Base-by-base conservation (phyloP, 1,284 basidiomycete genomes). In the Irpex sp. region DNA sequence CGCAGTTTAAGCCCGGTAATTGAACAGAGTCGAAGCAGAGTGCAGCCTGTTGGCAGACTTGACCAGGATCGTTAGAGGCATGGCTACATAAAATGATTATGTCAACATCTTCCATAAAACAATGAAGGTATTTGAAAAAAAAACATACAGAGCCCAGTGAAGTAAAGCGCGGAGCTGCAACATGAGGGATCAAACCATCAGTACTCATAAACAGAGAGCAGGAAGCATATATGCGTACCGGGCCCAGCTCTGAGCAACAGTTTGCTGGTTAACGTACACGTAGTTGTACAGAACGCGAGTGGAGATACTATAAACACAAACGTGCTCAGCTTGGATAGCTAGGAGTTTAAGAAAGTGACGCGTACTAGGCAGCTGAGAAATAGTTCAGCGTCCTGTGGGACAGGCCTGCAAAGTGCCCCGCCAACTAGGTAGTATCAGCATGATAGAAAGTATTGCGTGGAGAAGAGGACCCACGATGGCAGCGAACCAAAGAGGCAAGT, bases 201-300 rank as follows among this genome's bases (percentile, higher is more conserved):
- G 7, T 59, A 17, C 17, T 17, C 11, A 43, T 15, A n/a, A 7
- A 19, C 35, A n/a, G 9, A 7, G 26, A 26, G 8, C 17, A n/a
- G 15, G 5, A 35, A 11, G 58, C 51, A 59, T 26, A 33, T 6
- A 9, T n/a, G 43, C 62, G 11, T 47, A 63, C 62, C 62, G 62
- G 37, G 51, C 4, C 5, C 43, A 39, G 35, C 59, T 37, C 46
- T 58, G 59, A 8, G 49, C 19, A 11, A 35, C 49, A 6, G 62
- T 63, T n/a, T 51, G 33, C 36, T 63, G 62, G 56, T 63, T 63
- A 58, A 63, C 39, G 37, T 63, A 63, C 7, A 63, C 46, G 49
- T 51, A 61, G 62, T 61, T 58, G 55, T 61, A 63, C 7, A 63
- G 19, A 8, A 63, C n/a, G 11, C 62, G 62, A 4, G 58, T 54